phyloP scores from a whole-genome alignment of 805 yeast genomes.

The Pichia kluyveri region DNA sequence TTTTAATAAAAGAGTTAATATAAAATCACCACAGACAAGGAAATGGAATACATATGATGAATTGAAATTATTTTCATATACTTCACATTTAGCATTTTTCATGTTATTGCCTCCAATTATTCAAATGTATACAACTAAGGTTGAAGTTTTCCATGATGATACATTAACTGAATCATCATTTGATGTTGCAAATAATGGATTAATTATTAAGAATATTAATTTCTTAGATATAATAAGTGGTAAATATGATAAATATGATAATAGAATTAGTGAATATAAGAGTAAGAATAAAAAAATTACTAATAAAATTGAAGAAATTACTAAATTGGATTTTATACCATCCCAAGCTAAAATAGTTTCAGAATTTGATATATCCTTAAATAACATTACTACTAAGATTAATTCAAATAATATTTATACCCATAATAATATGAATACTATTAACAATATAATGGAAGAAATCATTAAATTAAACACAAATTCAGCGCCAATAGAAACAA shows the following conservation, averaged over 20 bases:
- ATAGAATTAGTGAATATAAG: no score
- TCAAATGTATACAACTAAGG: conserved; percentile 20
- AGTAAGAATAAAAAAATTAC: neutral
- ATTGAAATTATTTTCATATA: conserved; percentile 22
- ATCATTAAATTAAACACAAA: neutral
- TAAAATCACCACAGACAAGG: conserved; percentile 11
- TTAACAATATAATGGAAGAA: neutral
- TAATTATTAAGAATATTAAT: neutral
- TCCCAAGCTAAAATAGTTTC: no score
- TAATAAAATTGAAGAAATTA: neutral
- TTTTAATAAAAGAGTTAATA: conserved; percentile 6
- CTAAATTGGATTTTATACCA: no score
- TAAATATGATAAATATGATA: neutral
- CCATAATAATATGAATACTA: neutral
- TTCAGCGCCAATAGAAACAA: neutral
- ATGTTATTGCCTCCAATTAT: conserved; percentile 22
- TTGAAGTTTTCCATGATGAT: conserved; percentile 24
- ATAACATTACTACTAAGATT: neutral
- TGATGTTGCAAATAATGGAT: neutral
- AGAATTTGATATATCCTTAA: neutral
- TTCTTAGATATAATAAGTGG: conserved; percentile 1
- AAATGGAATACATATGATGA: conserved; percentile 23
- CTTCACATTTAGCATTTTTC: conserved; percentile 25
- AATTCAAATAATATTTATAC: no score
- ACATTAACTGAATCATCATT: conserved; percentile 14